phyloP scores from a whole-genome alignment of 192 early-diverging fungal genomes.

The Backusella australiensis region DNA sequence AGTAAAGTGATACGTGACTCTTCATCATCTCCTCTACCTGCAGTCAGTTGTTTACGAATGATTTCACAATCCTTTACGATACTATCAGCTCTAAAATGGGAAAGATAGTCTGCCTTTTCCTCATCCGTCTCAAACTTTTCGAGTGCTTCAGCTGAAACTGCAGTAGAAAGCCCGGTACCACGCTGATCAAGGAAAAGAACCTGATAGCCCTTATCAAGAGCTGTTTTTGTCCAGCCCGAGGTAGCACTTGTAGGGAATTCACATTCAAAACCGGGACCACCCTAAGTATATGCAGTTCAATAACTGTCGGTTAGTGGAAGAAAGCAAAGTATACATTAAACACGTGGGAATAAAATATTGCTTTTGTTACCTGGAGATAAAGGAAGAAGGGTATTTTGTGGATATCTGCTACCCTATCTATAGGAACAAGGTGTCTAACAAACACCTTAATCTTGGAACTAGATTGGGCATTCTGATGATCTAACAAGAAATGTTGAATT shows the following conservation, averaged over 20 bases:
- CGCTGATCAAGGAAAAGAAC: conserved; percentile 68
- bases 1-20: conserved; percentile 52
- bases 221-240: conserved; percentile 51
- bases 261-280: conserved; percentile 58
- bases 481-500: neutral
- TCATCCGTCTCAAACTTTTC: conserved; percentile 45
- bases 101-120: conserved; percentile 59
- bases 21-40: conserved; percentile 25
- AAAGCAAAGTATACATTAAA: neutral
- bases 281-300: conserved; percentile 26
- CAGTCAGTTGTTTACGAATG: conserved; percentile 56
- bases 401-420: conserved; percentile 43
- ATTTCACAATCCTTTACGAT: conserved; percentile 67
- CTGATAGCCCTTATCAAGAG: conserved; percentile 61
- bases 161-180: conserved; percentile 63
- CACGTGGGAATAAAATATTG: neutral
- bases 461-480: conserved; percentile 11
- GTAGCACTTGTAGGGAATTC: conserved; percentile 41
- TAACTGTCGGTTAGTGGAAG: neutral
- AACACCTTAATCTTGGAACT: conserved; percentile 44
- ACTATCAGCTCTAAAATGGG: conserved; percentile 64
- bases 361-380: conserved; percentile 43
- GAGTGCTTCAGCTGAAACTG: conserved; percentile 51
- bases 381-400: conserved; percentile 55
- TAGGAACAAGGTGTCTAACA: conserved; percentile 55